Percentiles rank a stretch among this genome's conserved stretches.
Conservation (phyloP, 192 early-diverging fungal species). For the Podila verticillata region DNA sequence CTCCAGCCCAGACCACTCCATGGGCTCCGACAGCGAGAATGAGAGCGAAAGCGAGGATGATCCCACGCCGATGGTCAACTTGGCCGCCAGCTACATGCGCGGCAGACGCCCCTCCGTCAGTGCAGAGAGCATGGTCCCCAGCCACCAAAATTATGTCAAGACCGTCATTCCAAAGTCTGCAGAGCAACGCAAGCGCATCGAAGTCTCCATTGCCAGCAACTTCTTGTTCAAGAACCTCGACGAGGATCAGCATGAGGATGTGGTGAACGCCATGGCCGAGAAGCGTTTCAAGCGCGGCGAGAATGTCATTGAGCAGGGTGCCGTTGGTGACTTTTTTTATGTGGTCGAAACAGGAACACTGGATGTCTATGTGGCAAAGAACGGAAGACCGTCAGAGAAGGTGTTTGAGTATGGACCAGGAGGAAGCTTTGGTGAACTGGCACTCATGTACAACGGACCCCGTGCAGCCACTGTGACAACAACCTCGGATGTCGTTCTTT, state of each 20-base stretch:
- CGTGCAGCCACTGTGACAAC: conserved; percentile 95
- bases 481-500: conserved; percentile 85
- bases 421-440: conserved; percentile 97
- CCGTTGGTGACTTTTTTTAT: conserved; percentile 97
- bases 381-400: conserved; percentile 70
- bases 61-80: conserved; percentile 65
- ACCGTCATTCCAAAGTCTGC: conserved; percentile 89
- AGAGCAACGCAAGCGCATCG: conserved; percentile 86
- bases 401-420: conserved; percentile 84
- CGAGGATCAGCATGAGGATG: conserved; percentile 94
- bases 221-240: conserved; percentile 95
- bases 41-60: conserved; percentile 68
- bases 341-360: conserved; percentile 94
- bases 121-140: conserved; percentile 96
- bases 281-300: conserved; percentile 76
- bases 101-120: conserved; percentile 94
- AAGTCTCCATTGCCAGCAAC: conserved; percentile 83
- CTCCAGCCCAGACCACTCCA: conserved; percentile 62
- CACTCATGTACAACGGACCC: conserved; percentile 99
- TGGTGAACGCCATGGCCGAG: conserved; percentile 97
- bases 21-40: conserved; percentile 51
- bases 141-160: conserved; percentile 83
- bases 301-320: conserved; percentile 92
- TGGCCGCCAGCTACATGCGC: conserved; percentile 79
- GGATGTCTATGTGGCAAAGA: conserved; percentile 88